Evolutionary conservation across 2,329 filamentous ascomycete genomes (phyloP), one percentile per base, ranked within the genome.

Genomic region (Apiospora saccharicola): DNA sequence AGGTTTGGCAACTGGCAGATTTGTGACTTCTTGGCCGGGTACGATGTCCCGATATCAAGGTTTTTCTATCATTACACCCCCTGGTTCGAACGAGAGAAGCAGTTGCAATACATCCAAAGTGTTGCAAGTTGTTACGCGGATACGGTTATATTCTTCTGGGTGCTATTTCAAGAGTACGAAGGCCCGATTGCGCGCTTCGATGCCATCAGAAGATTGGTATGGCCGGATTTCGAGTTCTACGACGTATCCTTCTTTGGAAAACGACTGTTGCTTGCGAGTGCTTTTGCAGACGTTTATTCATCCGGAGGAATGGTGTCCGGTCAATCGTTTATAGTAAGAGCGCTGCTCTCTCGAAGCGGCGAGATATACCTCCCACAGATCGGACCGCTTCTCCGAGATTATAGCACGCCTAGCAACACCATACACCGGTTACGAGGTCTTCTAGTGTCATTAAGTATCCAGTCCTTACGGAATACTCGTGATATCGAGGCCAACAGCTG

Each of bases 81-180:
- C 8, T 49, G 22, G 46, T 2, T 7, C n/a, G 22, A n/a, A 22
- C 19, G 10, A n/a, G 46, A 49, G 19, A 3, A 7, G 12, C 22
- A 49, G 22, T 49, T 8, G 46, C 6, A 12, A 10, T 49, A 3
- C 19, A 3, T 49, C 1, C 22, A n/a, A n/a, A 49, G 8, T 12
- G 19, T 49, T n/a, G 22, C 22, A 4, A 49, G 46, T 10, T 7
- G 10, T 10, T 49, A n/a, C 22, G 22, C 7, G 7, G 1, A 49
- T 10, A 3, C 12, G 4, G 2, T 0, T 8, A n/a, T 7, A 2
- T n/a, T n/a, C 0, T n/a, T n/a, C 7, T 49, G 22, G 7, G 8
- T 7, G 8, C 10, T 49, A 7, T 10, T 49, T 6, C 22, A 49
- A 10, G 10, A 49, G 2, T 49, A 49, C 46, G 7, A 49, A 2